Conservation (phyloP, 176 grass and related monocot genomes). For the Oryza glumipatula region DNA sequence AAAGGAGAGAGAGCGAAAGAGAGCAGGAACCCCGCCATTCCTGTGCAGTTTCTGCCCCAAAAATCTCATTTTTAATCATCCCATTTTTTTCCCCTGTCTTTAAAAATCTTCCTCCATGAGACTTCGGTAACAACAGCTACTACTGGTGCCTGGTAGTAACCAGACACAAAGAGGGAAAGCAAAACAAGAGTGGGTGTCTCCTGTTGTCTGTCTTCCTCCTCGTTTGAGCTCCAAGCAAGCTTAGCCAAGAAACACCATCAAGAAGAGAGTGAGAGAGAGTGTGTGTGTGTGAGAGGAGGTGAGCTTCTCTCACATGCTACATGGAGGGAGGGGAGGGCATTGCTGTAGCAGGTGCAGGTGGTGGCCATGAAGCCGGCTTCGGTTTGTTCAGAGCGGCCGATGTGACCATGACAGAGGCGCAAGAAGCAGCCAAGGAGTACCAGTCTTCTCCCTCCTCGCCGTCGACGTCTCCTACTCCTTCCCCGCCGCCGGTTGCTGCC, state of each 20-base stretch:
- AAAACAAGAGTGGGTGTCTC: slow-evolving; percentile 36
- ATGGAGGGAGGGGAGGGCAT: slow-evolving; percentile 56
- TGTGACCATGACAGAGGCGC: slow-evolving; percentile 15
- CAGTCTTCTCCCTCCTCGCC: slow-evolving; percentile 51
- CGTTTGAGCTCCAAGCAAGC: slow-evolving; percentile 7
- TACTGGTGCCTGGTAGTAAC: slow-evolving; percentile 33
- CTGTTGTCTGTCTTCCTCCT: slow-evolving; percentile 21
- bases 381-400: slow-evolving; percentile 34
- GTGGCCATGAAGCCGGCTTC: slow-evolving; percentile 25
- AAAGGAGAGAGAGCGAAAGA: slow-evolving; percentile 41
- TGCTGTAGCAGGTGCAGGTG: slow-evolving; percentile 12
- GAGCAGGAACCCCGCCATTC: slow-evolving; percentile 38
- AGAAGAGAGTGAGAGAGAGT: background rate
- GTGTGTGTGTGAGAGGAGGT: background rate
- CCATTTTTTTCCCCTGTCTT: slow-evolving; percentile 14
- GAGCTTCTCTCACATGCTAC: slow-evolving; percentile 6
- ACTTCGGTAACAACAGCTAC: slow-evolving; percentile 18
- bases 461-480: slow-evolving; percentile 59
- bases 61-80: slow-evolving; percentile 19
- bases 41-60: slow-evolving; percentile 39
- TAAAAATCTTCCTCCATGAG: slow-evolving; percentile 13
- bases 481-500: slow-evolving; percentile 31
- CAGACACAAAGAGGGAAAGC: slow-evolving; percentile 31
- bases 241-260: slow-evolving; percentile 12
- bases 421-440: slow-evolving; percentile 42